Evolutionary conservation across 129 eudicot species (phyloP), one percentile per base, ranked within the genome.

Genomic region (Tagetes patula): DNA sequence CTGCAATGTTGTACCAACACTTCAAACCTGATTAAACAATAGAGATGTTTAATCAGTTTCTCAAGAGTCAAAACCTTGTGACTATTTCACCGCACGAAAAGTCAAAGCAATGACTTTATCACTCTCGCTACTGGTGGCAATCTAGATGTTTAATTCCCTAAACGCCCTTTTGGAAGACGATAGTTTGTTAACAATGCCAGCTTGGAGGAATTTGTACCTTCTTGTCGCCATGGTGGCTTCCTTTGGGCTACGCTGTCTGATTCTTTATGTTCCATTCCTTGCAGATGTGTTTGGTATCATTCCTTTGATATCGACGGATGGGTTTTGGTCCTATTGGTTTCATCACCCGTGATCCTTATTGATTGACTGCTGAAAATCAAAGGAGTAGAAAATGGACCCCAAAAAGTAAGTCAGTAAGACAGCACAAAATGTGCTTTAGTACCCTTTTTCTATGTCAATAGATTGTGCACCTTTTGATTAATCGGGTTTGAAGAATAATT

Each of bases 161-260:
- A 90, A 90, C 45, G 91, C 95, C 54, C 91, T 85, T 32, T 90
- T 93, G 0, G 96, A 90, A 80, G 87, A 90, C 80, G 83, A 72
- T 78, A 84, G 91, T 79, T 77, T 90, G 87, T 40, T 87, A 47
- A 77, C 82, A 34, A 82, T 85, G 91, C 96, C 95, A 8, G 94
- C 96, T 11, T 87, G 94, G 96, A 87, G 65, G 37, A 90, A 87
- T 72, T 89, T 89, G 42, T 90, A 87, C 87, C 91, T 90, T 66
- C 82, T 90, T 49, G 83, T 82, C 53, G 96, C 91, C 60, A 87
- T 85, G 84, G 62, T 78, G 1, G 72, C 85, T 43, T 90, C 96
- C 3, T 70, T 90, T 38, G 87, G 87, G 33, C 85, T 90, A 14
- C 96, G 87, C 71, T 85, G 95, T 54, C 8, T 87, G 32, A 83